Evolutionary conservation across 345 rosid genomes (phyloP), one percentile per base, ranked within the genome.

Genomic region (Sisymbrium irio): DNA sequence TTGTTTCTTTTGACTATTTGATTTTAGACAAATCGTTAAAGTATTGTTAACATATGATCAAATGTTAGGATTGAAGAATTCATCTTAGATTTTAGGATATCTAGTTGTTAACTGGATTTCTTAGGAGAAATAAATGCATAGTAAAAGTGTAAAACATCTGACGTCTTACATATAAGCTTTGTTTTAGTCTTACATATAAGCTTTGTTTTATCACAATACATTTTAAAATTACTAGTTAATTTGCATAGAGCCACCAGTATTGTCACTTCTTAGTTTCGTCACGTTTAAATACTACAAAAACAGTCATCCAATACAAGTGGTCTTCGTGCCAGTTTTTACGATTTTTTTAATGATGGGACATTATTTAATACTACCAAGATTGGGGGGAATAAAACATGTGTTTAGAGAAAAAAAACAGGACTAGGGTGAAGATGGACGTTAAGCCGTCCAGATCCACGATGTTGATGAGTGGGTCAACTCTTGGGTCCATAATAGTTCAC

Each of bases 401-500:
- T 8, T 36, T 33, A 13, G 32, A 17, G 20, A 25, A 13, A 50
- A 13, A 50, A 35, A 6, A 71, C 14, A 63, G 10, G 6, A 50
- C 6, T 0, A 41, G 8, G 0, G 44, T 65, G 72, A 27, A 66
- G 22, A 3, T 5, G 27, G 72, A 57, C 72, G 78, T 56, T 9
- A 58, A 37, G 15, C 13, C 27, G 78, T 14, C 71, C 14, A 37
- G 36, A 66, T 74, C 8, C 78, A 66, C 39, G 35, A 66, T 56
- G 67, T 66, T 37, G 72, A 66, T 74, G 54, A 57, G 61, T 66
- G 18, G 53, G 67, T 65, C 78, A 65, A 65, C 66, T 42, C 71
- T 42, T 33, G 18, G 14, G n/a, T 50, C 45, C 62, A 30, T 49
- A 1, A 35, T 9, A 46, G 3, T 32, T 69, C 68, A 71, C 46